Percentiles rank a stretch among this genome's conserved stretches.
These are phyloP conservation scores for Xylaria bambusicola DNA, from an alignment of 495 filamentous ascomycete species.

Conservation along the genomic window DNA sequence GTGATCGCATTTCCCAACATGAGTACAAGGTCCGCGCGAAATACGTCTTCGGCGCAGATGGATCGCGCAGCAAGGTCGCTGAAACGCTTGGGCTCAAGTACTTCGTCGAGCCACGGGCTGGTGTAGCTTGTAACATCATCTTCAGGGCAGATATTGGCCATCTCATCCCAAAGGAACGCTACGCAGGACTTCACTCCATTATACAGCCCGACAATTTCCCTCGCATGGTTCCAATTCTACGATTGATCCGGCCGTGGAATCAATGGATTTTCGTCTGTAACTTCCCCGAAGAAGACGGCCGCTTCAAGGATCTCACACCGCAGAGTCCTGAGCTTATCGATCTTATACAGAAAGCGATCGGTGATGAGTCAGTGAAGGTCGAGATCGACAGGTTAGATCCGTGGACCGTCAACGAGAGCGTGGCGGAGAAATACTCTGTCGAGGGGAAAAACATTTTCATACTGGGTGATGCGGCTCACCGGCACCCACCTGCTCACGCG, in stretches of 20 bases:
- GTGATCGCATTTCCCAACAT: slow-evolving; percentile 42
- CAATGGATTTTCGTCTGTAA: slow-evolving; percentile 60
- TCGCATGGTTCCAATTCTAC: slow-evolving; percentile 43
- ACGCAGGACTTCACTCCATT: slow-evolving; percentile 56
- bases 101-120: slow-evolving; percentile 43
- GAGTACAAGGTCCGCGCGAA: slow-evolving; percentile 48
- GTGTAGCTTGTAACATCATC: slow-evolving; percentile 52
- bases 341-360: slow-evolving; percentile 46
- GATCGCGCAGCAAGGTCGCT: slow-evolving; percentile 49
- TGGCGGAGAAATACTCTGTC: slow-evolving; percentile 42
- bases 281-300: slow-evolving; percentile 36
- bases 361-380: slow-evolving; percentile 45
- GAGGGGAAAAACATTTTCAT: slow-evolving; percentile 39
- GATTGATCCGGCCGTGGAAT: slow-evolving; percentile 60
- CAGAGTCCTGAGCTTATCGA: slow-evolving; percentile 43
- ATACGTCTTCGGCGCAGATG: slow-evolving; percentile 60
- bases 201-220: slow-evolving; percentile 50
- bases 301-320: slow-evolving; percentile 30
- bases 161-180: slow-evolving; percentile 41
- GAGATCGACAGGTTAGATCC: slow-evolving; percentile 49
- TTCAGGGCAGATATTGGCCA: slow-evolving; percentile 51
- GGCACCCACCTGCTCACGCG: slow-evolving; percentile 54
- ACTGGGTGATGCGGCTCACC: slow-evolving; percentile 55
- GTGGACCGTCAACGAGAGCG: slow-evolving; percentile 57
- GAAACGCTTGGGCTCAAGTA: slow-evolving; percentile 44